Evolutionary conservation across 352 stramenopile genomes (phyloP).

Genomic region (Pythium insidiosum): DNA sequence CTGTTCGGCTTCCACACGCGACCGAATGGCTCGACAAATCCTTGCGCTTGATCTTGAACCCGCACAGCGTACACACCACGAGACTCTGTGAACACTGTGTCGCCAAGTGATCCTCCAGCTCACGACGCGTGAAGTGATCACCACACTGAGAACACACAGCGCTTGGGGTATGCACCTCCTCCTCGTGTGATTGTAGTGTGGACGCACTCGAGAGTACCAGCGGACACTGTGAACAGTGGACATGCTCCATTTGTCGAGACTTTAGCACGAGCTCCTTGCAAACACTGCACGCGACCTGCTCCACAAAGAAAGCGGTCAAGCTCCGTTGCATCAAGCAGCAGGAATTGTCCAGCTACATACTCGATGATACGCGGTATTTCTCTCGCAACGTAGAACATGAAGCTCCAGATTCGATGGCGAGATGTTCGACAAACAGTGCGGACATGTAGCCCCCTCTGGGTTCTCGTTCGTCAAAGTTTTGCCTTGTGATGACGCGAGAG

Average conservation of each 20-base stretch:
- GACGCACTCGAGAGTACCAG: constrained; percentile 13
- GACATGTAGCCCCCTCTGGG: too few species aligned
- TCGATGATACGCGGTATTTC: too few species aligned
- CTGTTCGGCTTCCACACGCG: constrained; percentile 44
- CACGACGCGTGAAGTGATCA: constrained; percentile 15
- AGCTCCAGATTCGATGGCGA: too few species aligned
- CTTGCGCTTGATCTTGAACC: constrained; percentile 40
- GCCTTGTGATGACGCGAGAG: too few species aligned
- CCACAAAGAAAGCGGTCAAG: too few species aligned
- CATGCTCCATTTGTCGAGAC: constrained; percentile 19
- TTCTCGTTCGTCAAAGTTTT: too few species aligned
- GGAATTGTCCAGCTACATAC: too few species aligned
- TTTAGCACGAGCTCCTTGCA: constrained; percentile 28
- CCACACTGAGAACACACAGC: constrained; percentile 23
- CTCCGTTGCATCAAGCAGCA: too few species aligned
- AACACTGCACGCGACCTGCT: constrained; percentile 28
- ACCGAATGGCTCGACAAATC: constrained; percentile 22
- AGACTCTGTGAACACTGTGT: constrained; percentile 18
- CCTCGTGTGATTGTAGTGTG: constrained; percentile 10
- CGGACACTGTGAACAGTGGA: constrained; percentile 30
- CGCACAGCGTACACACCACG: constrained; percentile 33
- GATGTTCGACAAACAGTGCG: too few species aligned
- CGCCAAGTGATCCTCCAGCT: constrained; percentile 14
- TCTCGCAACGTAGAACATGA: too few species aligned
- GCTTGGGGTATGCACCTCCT: constrained; percentile 11